phyloP scores from a whole-genome alignment of 2,329 filamentous ascomycete genomes.

The Zymoseptoria passerinii region DNA sequence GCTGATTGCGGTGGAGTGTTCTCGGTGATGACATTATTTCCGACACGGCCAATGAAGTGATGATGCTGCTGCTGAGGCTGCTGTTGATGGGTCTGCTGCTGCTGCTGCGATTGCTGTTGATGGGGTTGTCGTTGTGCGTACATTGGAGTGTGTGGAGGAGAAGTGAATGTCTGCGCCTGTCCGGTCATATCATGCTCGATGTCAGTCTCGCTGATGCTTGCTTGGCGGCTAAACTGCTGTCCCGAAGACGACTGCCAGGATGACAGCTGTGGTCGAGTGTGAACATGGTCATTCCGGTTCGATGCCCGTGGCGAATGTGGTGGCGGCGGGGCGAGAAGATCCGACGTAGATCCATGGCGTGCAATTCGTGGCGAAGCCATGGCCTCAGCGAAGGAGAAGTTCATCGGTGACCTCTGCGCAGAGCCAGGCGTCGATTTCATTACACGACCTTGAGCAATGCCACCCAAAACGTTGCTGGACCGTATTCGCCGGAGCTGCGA shows the following conservation, averaged over 20 bases:
- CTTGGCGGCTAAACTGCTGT: slow-evolving; percentile 29
- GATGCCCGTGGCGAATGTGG: slow-evolving; percentile 39
- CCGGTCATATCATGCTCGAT: slow-evolving; percentile 19
- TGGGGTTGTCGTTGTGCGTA: slow-evolving; percentile 21
- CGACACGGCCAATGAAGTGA: slow-evolving; percentile 23
- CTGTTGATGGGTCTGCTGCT: slow-evolving; percentile 1
- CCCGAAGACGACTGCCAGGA: slow-evolving; percentile 33
- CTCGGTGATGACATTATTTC: slow-evolving; percentile 31
- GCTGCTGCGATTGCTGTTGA: slow-evolving; percentile 14
- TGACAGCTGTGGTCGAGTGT: slow-evolving; percentile 24
- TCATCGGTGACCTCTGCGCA: slow-evolving; percentile 42
- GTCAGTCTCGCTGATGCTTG: slow-evolving; percentile 34
- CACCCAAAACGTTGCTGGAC: slow-evolving; percentile 40
- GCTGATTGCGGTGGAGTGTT: slow-evolving; percentile 45
- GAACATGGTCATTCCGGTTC: slow-evolving; percentile 16
- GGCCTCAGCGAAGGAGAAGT: slow-evolving; percentile 39
- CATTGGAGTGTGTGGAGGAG: slow-evolving; percentile 40
- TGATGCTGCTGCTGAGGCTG: not conserved
- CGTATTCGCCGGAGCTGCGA: slow-evolving; percentile 45
- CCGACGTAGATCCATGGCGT: slow-evolving; percentile 29
- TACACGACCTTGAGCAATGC: slow-evolving; percentile 36
- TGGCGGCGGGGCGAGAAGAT: slow-evolving; percentile 41
- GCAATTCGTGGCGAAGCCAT: slow-evolving; percentile 40
- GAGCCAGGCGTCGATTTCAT: slow-evolving; percentile 39
- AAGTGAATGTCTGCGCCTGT: slow-evolving; percentile 30